Base-by-base conservation (phyloP, 345 rosid species). In the Salix purpurea region DNA sequence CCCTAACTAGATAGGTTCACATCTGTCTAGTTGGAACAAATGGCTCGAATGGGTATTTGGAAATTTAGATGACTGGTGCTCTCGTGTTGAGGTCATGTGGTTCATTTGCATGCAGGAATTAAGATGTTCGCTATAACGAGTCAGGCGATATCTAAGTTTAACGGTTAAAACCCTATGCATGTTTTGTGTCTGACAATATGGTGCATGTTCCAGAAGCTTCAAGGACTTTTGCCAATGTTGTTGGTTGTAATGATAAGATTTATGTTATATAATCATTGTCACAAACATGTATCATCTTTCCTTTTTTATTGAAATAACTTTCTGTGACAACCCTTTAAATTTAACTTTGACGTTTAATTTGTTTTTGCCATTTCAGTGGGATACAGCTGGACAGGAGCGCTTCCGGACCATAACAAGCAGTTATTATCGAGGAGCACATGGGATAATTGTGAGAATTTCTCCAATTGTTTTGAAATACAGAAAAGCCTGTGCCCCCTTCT, bases 391-490 rank as follows among this genome's bases (percentile, higher is more conserved):
- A 60, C 96, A 92, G 74, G 97, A 92, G 83, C 91, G 97, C 40
- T 92, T 92, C 86, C 85, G 97, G 84, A 92, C 96, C 40, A 92
- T 92, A 83, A 92, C 97, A 42, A 92, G 97, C 89, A 91, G 96
- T 85, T 92, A 92, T 76, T 92, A 92, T 88, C 86, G 97, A 83
- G 97, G 97, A 71, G 97, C 97, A 50, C 97, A 92, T 84, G 97
- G 97, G 70, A 91, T 92, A 73, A 92, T 92, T 34, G 95, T 91
- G 73, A 90, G 93, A 74, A 24, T 14, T 71, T 52, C 32, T 42
- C n/a, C 61, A 37, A 13, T 6, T 52, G 2, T 19, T 7, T 52
- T 11, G 16, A 46, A 13, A 13, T 46, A 46, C 14, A 4, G 52
- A 3, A 42, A 42, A 42, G 46, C 14, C 46, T 11, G 46, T 42